These are phyloP conservation scores for Wallacemonas sp. DNA, from an alignment of 208 protist genomes.

Conservation along the genomic window DNA sequence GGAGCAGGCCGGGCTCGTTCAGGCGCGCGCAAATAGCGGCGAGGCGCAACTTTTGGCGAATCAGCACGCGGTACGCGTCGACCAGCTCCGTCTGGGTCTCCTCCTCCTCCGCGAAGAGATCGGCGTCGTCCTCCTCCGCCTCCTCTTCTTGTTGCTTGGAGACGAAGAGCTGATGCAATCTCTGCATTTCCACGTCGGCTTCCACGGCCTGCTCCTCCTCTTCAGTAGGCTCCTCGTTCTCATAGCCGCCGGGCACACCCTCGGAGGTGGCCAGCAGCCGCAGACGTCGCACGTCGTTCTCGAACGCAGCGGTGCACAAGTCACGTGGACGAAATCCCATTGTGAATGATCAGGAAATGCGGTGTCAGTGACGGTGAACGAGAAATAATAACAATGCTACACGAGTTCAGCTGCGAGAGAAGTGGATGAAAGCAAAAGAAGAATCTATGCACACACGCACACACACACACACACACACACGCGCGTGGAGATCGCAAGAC, in stretches of 20 bases:
- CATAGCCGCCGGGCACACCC: slow-evolving; percentile 40
- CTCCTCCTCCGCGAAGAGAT: slow-evolving; percentile 25
- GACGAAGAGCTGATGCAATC: neutral
- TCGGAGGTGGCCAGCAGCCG: slow-evolving; percentile 46
- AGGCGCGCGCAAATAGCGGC: slow-evolving; percentile 27
- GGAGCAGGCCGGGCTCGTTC: slow-evolving; percentile 33
- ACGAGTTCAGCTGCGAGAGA: too few relatives aligned
- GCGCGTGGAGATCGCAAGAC: too few relatives aligned
- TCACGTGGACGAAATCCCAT: slow-evolving; percentile 47
- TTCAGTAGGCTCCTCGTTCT: slow-evolving; percentile 22
- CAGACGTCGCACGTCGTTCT: slow-evolving; percentile 65
- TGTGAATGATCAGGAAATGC: slow-evolving; percentile 25
- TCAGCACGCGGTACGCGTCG: slow-evolving; percentile 27
- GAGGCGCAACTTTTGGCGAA: slow-evolving; percentile 36
- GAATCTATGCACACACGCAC: too few relatives aligned
- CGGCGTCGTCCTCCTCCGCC: slow-evolving; percentile 29
- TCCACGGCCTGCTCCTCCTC: slow-evolving; percentile 32
- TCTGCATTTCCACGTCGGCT: slow-evolving; percentile 21
- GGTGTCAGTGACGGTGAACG: neutral
- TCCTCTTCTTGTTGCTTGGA: slow-evolving; percentile 20
- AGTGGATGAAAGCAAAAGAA: too few relatives aligned
- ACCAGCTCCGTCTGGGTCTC: slow-evolving; percentile 14
- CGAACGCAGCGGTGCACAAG: slow-evolving; percentile 67
- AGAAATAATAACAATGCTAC: too few relatives aligned
- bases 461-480: too few relatives aligned